Percentiles rank a stretch among this genome's conserved stretches.
phyloP scores from a whole-genome alignment of 805 yeast species.

The Saturnispora quitensis region DNA sequence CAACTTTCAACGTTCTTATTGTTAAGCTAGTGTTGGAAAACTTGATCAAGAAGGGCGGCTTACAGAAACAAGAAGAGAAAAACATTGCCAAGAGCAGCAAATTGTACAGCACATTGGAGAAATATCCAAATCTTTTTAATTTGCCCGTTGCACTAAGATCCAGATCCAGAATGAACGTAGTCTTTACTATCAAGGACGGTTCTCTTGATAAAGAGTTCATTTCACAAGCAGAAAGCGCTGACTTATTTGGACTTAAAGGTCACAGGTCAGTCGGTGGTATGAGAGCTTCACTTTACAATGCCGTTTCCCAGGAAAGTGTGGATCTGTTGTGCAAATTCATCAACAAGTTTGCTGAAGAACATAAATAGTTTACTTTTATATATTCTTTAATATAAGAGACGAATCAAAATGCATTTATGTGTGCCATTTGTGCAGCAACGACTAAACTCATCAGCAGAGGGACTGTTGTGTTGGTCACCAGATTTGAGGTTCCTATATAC shows the following conservation, averaged over 20 bases:
- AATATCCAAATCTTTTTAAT: constrained; percentile 53
- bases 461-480: no score
- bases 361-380: constrained; percentile 2
- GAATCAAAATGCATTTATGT: no score
- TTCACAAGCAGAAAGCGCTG: constrained; percentile 48
- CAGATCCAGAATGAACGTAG: constrained; percentile 89
- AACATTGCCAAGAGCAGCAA: constrained; percentile 54
- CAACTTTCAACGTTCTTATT: constrained; percentile 84
- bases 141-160: constrained; percentile 53
- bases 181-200: constrained; percentile 63
- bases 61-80: constrained; percentile 46
- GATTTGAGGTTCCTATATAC: neutral
- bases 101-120: constrained; percentile 58
- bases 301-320: constrained; percentile 58
- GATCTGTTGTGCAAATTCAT: constrained; percentile 48
- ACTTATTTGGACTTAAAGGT: constrained; percentile 79
- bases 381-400: no score
- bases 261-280: constrained; percentile 97
- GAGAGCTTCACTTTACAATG: constrained; percentile 88
- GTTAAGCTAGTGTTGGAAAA: constrained; percentile 67
- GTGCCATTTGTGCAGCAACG: no score
- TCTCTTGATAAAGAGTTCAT: constrained; percentile 59
- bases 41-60: constrained; percentile 63
- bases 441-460: no score
- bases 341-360: constrained; percentile 45